phyloP scores from a whole-genome alignment of 768 basidiomycete species.

The Collybia sordida region DNA sequence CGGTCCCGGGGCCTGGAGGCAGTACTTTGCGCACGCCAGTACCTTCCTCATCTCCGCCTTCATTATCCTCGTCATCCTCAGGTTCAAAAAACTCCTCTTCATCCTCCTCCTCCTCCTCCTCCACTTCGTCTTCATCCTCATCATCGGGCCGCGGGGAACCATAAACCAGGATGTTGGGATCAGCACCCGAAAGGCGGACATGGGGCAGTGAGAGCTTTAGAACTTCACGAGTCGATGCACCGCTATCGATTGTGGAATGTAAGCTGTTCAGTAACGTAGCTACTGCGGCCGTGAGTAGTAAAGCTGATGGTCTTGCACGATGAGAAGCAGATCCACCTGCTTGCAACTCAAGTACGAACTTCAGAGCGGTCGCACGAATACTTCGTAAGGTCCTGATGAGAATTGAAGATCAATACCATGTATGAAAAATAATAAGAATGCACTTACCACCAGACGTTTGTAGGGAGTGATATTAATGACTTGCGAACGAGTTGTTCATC shows the following conservation, averaged over 20 bases:
- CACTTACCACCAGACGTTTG: conserved; percentile 16
- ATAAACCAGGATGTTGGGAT: conserved; percentile 14
- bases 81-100: no score
- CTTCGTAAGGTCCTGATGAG: conserved; percentile 19
- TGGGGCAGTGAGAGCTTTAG: conserved; percentile 19
- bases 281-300: conserved; percentile 20
- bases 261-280: conserved; percentile 25
- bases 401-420: background rate
- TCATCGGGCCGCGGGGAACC: background rate
- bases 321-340: background rate
- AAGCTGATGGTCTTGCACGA: conserved; percentile 6
- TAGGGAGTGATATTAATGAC: conserved; percentile 13
- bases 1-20: background rate
- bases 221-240: conserved; percentile 14
- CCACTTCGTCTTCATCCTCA: conserved; percentile 3
- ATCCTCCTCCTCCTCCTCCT: background rate
- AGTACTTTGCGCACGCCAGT: no score
- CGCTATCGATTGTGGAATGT: conserved; percentile 23
- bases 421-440: background rate
- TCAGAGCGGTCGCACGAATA: conserved; percentile 15
- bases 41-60: no score
- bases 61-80: no score
- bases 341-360: conserved; percentile 14
- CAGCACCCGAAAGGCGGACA: conserved; percentile 5
- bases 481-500: background rate